A percentile compares a stretch with the other conserved stretches of the same genome.
Conservation (phyloP, 495 filamentous ascomycete genomes). For the Penicillium dipodomyicola region DNA sequence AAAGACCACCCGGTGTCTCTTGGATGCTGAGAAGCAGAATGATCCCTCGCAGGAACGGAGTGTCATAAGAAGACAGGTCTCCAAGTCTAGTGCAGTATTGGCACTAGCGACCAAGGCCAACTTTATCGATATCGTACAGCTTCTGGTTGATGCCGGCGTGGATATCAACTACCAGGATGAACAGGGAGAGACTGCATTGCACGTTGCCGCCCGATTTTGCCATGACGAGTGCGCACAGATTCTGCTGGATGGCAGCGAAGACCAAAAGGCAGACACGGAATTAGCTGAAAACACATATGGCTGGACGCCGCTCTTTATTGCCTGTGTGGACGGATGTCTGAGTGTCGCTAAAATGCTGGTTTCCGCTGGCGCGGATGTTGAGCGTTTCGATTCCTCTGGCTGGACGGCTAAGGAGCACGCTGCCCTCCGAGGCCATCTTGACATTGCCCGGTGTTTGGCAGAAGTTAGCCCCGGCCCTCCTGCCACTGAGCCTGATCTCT, state of each 20-base stretch:
- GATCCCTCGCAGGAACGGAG: conserved; percentile 57
- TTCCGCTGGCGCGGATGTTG: conserved; percentile 69
- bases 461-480: conserved; percentile 45
- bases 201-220: conserved; percentile 87
- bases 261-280: conserved; percentile 73
- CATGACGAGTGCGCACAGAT: conserved; percentile 75
- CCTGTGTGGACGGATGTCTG: conserved; percentile 81
- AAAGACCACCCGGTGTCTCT: conserved; percentile 73
- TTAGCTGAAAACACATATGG: conserved; percentile 79
- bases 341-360: conserved; percentile 74
- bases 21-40: conserved; percentile 74
- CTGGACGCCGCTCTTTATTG: conserved; percentile 92
- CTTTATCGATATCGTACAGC: conserved; percentile 73
- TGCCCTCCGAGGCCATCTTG: conserved; percentile 78
- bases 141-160: conserved; percentile 86
- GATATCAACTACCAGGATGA: conserved; percentile 93
- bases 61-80: conserved; percentile 62
- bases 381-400: conserved; percentile 75
- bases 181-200: conserved; percentile 88
- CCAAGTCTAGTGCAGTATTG: conserved; percentile 86
- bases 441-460: conserved; percentile 68
- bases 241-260: conserved; percentile 64
- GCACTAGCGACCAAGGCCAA: conserved; percentile 84
- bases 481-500: conserved; percentile 34
- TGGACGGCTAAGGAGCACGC: conserved; percentile 97